Percentiles rank a stretch among this genome's conserved stretches.
phyloP scores from a whole-genome alignment of 2,329 filamentous ascomycete genomes.

The Tolypocladium pustulatum region DNA sequence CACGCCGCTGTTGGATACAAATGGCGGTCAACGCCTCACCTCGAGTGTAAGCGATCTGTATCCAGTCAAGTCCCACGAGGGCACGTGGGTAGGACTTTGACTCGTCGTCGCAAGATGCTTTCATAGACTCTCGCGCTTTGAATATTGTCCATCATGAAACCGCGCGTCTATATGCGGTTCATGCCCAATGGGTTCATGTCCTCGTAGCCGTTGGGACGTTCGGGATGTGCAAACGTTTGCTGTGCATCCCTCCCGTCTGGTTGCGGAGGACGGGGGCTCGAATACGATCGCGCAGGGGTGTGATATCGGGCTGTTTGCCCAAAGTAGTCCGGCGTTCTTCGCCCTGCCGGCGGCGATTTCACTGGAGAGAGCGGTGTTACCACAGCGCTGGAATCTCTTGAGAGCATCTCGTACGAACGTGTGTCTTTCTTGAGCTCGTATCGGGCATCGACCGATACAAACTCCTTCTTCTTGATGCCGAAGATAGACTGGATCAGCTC shows the following conservation, averaged over 20 bases:
- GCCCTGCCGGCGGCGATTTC: conserved; percentile 25
- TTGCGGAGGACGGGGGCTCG: conserved; percentile 40
- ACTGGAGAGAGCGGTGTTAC: conserved; percentile 39
- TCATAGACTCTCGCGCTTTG: background rate
- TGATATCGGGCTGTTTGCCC: conserved; percentile 43
- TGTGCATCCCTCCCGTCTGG: conserved; percentile 30
- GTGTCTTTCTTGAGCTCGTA: conserved; percentile 49
- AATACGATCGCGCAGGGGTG: conserved; percentile 44
- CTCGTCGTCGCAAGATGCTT: background rate
- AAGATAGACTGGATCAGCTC: conserved; percentile 47
- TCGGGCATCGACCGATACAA: conserved; percentile 77
- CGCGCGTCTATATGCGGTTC: conserved; percentile 36
- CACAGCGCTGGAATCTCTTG: conserved; percentile 41
- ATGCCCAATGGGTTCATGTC: conserved; percentile 45
- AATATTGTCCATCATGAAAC: background rate
- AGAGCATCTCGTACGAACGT: conserved; percentile 75
- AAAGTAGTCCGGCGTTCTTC: conserved; percentile 45
- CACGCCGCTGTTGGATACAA: background rate
- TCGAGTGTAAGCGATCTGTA: background rate
- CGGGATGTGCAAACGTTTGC: conserved; percentile 25
- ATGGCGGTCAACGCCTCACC: background rate
- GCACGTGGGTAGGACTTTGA: background rate
- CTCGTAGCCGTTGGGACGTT: conserved; percentile 18
- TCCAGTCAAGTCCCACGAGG: background rate
- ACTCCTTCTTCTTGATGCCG: conserved; percentile 57